Conservation (phyloP, 192 early-diverging fungal genomes). For the Podila horticola region DNA sequence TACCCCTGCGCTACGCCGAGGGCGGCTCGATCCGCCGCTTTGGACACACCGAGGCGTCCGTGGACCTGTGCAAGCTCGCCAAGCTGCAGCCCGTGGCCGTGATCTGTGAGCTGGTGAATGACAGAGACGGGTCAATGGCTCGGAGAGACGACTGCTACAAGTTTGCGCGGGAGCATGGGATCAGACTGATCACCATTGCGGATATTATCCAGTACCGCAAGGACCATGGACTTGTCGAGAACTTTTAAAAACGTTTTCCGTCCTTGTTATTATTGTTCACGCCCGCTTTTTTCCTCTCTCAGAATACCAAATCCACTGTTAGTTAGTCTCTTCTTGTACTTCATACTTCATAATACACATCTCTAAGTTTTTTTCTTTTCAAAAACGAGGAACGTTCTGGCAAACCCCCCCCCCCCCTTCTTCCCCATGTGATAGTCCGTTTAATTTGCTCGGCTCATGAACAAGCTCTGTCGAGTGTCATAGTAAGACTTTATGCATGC, state of each 20-base stretch:
- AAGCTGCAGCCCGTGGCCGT: conserved; percentile 86
- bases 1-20: conserved; percentile 87
- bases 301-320: not conserved
- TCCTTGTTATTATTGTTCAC: not conserved
- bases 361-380: not conserved
- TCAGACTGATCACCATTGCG: conserved; percentile 91
- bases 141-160: conserved; percentile 87
- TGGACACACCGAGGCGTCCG: conserved; percentile 95
- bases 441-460: too few species aligned
- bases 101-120: conserved; percentile 92
- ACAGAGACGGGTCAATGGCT: conserved; percentile 94
- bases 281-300: not conserved
- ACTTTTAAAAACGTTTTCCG: conserved; percentile 2
- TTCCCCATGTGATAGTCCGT: not conserved
- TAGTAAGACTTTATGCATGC: too few species aligned
- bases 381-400: too few species aligned
- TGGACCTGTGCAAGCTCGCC: conserved; percentile 89
- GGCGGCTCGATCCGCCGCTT: conserved; percentile 88
- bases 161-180: conserved; percentile 86
- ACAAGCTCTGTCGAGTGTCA: too few species aligned
- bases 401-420: not conserved
- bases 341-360: not conserved
- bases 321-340: not conserved
- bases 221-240: conserved; percentile 45
- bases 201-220: conserved; percentile 85